A percentile compares a stretch with the other conserved stretches of the same genome.
Evolutionary conservation across 2,329 filamentous ascomycete genomes (phyloP).

Genomic region (Gnomoniopsis sp.): DNA sequence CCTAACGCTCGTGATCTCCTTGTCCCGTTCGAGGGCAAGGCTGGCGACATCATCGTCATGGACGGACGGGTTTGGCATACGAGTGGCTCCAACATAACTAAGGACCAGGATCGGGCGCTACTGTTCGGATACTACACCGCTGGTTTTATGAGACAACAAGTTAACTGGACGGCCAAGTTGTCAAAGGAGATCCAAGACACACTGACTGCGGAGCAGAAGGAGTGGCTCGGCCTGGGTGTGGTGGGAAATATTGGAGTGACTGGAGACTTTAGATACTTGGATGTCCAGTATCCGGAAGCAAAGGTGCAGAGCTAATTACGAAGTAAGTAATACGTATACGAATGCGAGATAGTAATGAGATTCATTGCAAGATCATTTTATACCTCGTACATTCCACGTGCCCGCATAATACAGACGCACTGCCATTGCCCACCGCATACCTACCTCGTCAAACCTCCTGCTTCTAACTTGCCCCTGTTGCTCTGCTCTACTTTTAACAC

Average conservation of each 20-base stretch:
- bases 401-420: no score
- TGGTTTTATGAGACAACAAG: conserved; percentile 27
- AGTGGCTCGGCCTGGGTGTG: conserved; percentile 25
- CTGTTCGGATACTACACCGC: conserved; percentile 31
- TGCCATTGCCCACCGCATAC: no score
- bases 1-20: conserved; percentile 26
- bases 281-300: conserved; percentile 14
- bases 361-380: no score
- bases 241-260: conserved; percentile 18
- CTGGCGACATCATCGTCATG: conserved; percentile 30
- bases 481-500: no score
- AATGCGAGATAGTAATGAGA: not conserved
- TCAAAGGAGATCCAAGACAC: conserved; percentile 25
- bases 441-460: no score
- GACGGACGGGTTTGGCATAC: conserved; percentile 33
- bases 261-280: conserved; percentile 17
- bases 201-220: conserved; percentile 23
- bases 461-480: no score
- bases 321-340: not conserved
- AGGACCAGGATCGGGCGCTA: conserved; percentile 28
- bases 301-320: not conserved
- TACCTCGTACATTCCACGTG: no score
- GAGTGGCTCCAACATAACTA: conserved; percentile 28
- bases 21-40: conserved; percentile 29
- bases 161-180: conserved; percentile 30